Evolutionary conservation across 371 early-diverging fungal species (phyloP).

Genomic region (Haplosporangium sp.): DNA sequence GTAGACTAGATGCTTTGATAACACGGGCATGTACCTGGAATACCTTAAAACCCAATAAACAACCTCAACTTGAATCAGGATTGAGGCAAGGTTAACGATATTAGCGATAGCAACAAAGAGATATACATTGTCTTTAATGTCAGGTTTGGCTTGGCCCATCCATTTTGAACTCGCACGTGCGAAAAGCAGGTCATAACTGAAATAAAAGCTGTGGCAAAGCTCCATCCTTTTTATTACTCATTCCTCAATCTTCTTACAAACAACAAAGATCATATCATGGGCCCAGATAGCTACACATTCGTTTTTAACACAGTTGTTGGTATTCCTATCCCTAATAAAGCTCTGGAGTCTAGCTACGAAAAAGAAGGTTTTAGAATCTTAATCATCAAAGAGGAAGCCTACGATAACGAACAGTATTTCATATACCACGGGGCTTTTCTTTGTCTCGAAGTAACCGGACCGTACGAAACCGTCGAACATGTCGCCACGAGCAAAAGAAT

Average conservation of each 20-base stretch:
- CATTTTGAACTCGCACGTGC: too few species aligned
- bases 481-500: background rate
- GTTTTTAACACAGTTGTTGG: slow-evolving; percentile 1
- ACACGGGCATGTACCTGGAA: too few species aligned
- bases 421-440: background rate
- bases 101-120: too few species aligned
- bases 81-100: too few species aligned
- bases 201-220: too few species aligned
- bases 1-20: too few species aligned
- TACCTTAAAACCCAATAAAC: too few species aligned
- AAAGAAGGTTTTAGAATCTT: slow-evolving; percentile 3
- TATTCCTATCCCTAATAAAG: slow-evolving; percentile 1
- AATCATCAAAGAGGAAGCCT: background rate
- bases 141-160: too few species aligned
- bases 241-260: background rate
- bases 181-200: too few species aligned
- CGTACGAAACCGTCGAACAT: background rate
- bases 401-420: background rate
- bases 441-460: background rate
- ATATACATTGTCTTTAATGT: too few species aligned
- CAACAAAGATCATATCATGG: background rate
- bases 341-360: background rate
- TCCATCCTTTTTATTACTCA: too few species aligned
- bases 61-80: too few species aligned
- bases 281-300: slow-evolving; percentile 1